Evolutionary conservation across 2,329 filamentous ascomycete genomes (phyloP).

Genomic region (Alternaria dauci): DNA sequence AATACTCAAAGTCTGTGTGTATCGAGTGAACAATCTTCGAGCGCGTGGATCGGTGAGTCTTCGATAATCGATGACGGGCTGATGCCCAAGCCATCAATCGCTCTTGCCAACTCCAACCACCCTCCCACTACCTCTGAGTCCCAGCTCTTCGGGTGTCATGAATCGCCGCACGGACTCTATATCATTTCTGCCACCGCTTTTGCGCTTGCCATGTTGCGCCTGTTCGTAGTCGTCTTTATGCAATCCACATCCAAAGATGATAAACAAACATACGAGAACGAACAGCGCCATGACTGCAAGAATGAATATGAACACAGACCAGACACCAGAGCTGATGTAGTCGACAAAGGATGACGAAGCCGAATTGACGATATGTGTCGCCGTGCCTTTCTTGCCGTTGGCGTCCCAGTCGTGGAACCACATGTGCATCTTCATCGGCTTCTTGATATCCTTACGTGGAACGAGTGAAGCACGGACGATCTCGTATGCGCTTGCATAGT

Average conservation of each 20-base stretch:
- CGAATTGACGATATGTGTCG: slow-evolving; percentile 27
- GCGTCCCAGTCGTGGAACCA: slow-evolving; percentile 42
- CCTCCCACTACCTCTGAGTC: slow-evolving; percentile 32
- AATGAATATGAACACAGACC: slow-evolving; percentile 36
- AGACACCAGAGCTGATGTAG: slow-evolving; percentile 36
- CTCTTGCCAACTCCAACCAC: slow-evolving; percentile 46
- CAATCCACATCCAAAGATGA: slow-evolving; percentile 37
- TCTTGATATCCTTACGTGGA: slow-evolving; percentile 6
- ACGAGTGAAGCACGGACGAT: slow-evolving; percentile 36
- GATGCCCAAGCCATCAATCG: slow-evolving; percentile 30
- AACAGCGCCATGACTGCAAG: slow-evolving; percentile 34
- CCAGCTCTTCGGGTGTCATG: slow-evolving; percentile 40
- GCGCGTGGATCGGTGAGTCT: neutral
- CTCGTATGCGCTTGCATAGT: slow-evolving; percentile 29
- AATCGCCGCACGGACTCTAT: slow-evolving; percentile 35
- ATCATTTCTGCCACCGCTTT: slow-evolving; percentile 23
- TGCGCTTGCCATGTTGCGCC: slow-evolving; percentile 38
- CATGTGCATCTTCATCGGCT: slow-evolving; percentile 25
- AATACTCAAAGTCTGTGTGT: neutral
- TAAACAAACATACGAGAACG: slow-evolving; percentile 36
- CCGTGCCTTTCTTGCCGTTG: slow-evolving; percentile 40
- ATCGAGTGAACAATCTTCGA: neutral
- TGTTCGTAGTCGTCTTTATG: slow-evolving; percentile 40
- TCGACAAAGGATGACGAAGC: slow-evolving; percentile 18
- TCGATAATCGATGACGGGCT: neutral